Base-by-base conservation (phyloP, 352 stramenopile genomes). In the Phytophthora palmivora region DNA sequence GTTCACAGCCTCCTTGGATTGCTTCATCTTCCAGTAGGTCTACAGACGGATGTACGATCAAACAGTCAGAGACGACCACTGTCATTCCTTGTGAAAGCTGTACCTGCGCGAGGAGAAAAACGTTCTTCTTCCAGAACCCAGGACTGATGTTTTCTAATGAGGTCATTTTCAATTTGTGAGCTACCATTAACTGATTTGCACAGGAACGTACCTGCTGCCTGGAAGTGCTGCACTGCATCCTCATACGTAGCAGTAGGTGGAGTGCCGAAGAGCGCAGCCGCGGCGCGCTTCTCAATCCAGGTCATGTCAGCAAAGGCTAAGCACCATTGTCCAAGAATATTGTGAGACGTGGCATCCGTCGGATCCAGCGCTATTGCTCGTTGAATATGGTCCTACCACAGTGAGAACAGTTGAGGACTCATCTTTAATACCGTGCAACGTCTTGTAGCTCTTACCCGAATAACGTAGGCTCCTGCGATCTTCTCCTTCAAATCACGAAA, bases 121-220 rank as follows among this genome's bases (percentile, higher is more conserved):
- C 56, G 36, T 93, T 93, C 54, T 89, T 89, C 70, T 93, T 93
- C 84, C 84, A 93, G 42, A 82, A 87, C 1, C 79, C 78, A 4
- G 84, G 84, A 21, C 76, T 88, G 21, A 90, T 70, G 15, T 67
- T 61, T 56, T 93, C 84, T 88, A 37, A 51, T n/a, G 53, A 55
- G 36, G 2, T 30, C 18, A 65, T n/a, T 19, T 53, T 6, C 9
- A 67, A 14, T 22, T 36, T 47, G 16, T 67, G 7, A 44, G n/a
- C 28, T 19, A 37, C 52, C 8, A 15, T 21, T 18, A 44, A 26
- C 21, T 4, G 24, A 26, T 11, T 18, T 6, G 10, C 16, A 19
- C 4, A 12, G 11, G 32, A 30, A 28, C 45, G 41, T 81, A 88
- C 79, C 79, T 45, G 74, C 74, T 26, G 80, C 63, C 19, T 76